These are phyloP conservation scores for Hortaea werneckii DNA, from an alignment of 2,329 filamentous ascomycete species.

Conservation along the genomic window DNA sequence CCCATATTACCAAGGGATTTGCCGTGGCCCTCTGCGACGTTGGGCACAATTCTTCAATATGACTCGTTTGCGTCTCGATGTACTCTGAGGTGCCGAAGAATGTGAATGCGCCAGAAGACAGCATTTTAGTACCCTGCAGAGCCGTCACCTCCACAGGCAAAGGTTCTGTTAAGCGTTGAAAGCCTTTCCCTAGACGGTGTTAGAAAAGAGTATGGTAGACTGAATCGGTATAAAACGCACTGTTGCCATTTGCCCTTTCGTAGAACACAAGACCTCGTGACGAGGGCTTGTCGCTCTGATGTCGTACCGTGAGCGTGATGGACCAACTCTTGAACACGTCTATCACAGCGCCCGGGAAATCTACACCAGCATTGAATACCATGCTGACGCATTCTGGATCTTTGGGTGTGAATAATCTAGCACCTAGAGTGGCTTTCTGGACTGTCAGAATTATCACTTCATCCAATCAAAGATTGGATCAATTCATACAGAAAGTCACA, in stretches of 20 bases:
- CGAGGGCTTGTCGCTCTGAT: conserved; percentile 6
- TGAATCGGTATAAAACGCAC: conserved; percentile 2
- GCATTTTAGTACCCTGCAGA: conserved; percentile 4
- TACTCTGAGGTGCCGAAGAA: conserved; percentile 17
- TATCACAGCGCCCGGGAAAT: conserved; percentile 12
- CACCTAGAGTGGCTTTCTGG: conserved; percentile 14
- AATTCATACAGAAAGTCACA: conserved; percentile 11
- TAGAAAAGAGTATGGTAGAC: background rate
- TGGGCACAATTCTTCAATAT: background rate
- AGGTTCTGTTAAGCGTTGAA: conserved; percentile 15
- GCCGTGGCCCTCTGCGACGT: background rate
- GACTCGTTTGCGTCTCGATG: conserved; percentile 8
- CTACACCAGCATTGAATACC: conserved; percentile 12
- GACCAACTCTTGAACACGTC: conserved; percentile 12
- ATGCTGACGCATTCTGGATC: conserved; percentile 9
- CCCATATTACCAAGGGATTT: conserved; percentile 17
- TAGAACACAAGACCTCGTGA: conserved; percentile 18
- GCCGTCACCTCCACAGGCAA: conserved; percentile 10
- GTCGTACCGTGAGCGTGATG: conserved; percentile 10
- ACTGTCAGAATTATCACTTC: conserved; percentile 1
- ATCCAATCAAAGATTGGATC: background rate
- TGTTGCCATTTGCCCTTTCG: conserved; percentile 7
- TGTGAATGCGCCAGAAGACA: conserved; percentile 10
- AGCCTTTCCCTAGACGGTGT: conserved; percentile 9
- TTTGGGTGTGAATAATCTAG: conserved; percentile 9